These are phyloP conservation scores for Echinosophora koreensis DNA, from an alignment of 306 rosid genomes.

Conservation along the genomic window DNA sequence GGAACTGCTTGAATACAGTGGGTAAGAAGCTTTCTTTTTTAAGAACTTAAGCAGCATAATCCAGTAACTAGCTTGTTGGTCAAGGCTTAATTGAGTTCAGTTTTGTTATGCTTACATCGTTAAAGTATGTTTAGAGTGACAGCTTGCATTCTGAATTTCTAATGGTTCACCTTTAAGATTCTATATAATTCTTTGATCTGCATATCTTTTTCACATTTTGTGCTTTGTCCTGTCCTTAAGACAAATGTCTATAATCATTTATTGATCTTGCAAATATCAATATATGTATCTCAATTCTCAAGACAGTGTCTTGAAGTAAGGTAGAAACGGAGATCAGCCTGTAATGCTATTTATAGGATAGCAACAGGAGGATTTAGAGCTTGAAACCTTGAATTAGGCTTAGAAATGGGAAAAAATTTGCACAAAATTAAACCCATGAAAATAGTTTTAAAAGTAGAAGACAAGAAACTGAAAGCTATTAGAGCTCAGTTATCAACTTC, in stretches of 20 bases:
- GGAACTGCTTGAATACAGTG: conserved; percentile 48
- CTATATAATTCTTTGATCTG: conserved; percentile 10
- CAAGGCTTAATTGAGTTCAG: conserved; percentile 19
- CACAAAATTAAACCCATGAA: conserved; percentile 8
- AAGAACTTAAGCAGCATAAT: conserved; percentile 25
- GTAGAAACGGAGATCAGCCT: background rate
- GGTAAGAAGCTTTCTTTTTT: conserved; percentile 61
- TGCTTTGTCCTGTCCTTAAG: conserved; percentile 10
- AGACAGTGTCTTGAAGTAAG: conserved; percentile 21
- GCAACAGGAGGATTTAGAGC: conserved; percentile 17
- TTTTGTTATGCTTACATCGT: conserved; percentile 33
- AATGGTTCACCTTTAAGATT: background rate
- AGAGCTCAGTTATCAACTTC: conserved; percentile 25
- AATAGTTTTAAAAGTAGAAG: conserved; percentile 14
- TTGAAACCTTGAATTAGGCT: conserved; percentile 2
- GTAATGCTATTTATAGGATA: background rate
- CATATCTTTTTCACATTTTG: background rate
- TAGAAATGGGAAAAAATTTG: conserved; percentile 21
- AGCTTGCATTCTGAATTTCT: conserved; percentile 38
- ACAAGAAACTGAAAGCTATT: conserved; percentile 17
- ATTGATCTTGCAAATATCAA: background rate
- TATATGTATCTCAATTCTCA: conserved; percentile 24
- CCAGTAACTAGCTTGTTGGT: conserved; percentile 35
- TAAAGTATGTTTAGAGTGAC: conserved; percentile 32
- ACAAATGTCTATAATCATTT: background rate